phyloP scores from a whole-genome alignment of 768 basidiomycete genomes.

The Arthromyces matolae region DNA sequence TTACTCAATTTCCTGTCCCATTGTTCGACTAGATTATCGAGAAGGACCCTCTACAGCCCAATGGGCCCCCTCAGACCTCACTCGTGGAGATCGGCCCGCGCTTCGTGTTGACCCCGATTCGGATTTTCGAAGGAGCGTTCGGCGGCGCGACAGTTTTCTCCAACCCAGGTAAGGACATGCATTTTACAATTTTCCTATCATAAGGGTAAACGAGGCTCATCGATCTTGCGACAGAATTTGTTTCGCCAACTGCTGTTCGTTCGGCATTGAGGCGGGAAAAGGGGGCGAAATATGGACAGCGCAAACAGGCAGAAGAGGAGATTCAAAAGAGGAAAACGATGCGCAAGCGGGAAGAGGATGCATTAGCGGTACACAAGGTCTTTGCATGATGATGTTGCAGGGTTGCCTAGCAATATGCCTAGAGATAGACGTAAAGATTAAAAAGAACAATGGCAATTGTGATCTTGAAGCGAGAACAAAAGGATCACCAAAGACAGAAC shows the following conservation, averaged over 20 bases:
- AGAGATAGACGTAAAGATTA: background rate
- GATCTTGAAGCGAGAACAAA: constrained; percentile 13
- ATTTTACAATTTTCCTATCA: no score
- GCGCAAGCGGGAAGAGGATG: constrained; percentile 67
- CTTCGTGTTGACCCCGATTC: constrained; percentile 94
- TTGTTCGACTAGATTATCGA: constrained; percentile 70
- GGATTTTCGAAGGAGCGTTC: constrained; percentile 98
- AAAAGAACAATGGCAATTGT: constrained; percentile 16
- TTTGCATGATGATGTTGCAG: constrained; percentile 60
- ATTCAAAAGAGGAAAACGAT: constrained; percentile 57
- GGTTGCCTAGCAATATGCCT: constrained; percentile 1
- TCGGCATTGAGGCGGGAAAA: constrained; percentile 64
- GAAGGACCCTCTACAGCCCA: constrained; percentile 87
- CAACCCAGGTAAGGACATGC: constrained; percentile 70
- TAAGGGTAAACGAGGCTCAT: background rate
- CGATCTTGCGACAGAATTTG: constrained; percentile 60
- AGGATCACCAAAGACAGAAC: background rate
- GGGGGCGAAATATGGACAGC: constrained; percentile 75
- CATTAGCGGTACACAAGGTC: constrained; percentile 81
- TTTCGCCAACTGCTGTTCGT: constrained; percentile 82
- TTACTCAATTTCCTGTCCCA: constrained; percentile 2
- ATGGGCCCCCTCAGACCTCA: constrained; percentile 80
- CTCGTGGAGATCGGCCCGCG: constrained; percentile 96
- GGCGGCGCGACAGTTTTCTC: constrained; percentile 92
- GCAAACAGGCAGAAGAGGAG: constrained; percentile 78